Evolutionary conservation across 139 green algal species (phyloP).

Genomic region (Desmodesmus armatus): DNA sequence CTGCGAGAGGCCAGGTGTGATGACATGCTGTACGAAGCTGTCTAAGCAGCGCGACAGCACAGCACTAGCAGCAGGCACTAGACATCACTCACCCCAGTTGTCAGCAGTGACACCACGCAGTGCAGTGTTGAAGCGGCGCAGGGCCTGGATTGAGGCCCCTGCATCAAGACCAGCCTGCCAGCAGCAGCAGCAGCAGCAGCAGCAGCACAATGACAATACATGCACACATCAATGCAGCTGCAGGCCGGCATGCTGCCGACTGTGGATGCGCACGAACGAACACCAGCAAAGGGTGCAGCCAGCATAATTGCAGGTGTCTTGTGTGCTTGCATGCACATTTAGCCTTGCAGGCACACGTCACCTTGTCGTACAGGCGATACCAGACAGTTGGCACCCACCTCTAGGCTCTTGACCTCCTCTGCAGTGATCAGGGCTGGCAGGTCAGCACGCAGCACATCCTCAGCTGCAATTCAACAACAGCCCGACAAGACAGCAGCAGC

Average conservation of each 20-base stretch:
- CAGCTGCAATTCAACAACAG: conserved; percentile 42
- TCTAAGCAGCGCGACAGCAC: background rate
- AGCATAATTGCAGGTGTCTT: background rate
- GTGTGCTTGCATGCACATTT: too few species aligned
- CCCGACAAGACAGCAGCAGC: background rate
- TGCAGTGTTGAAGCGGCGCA: conserved; percentile 86
- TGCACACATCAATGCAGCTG: too few species aligned
- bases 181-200: background rate
- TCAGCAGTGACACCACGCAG: conserved; percentile 72
- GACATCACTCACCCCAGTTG: conserved; percentile 79
- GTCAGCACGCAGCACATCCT: conserved; percentile 31
- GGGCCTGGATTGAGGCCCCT: conserved; percentile 71
- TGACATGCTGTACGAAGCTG: background rate
- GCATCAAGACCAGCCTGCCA: conserved; percentile 82
- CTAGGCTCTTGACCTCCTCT: conserved; percentile 72
- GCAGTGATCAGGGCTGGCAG: conserved; percentile 71
- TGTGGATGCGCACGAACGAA: background rate
- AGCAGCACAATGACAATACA: background rate
- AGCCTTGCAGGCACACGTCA: too few species aligned
- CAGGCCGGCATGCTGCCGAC: too few species aligned
- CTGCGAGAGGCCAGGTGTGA: too few species aligned
- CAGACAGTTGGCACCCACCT: conserved; percentile 58
- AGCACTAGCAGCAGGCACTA: background rate
- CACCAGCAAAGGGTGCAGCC: background rate
- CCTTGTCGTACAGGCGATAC: background rate